phyloP scores from a whole-genome alignment of 176 grass and related monocot genomes.

The Musa schizocarpa region DNA sequence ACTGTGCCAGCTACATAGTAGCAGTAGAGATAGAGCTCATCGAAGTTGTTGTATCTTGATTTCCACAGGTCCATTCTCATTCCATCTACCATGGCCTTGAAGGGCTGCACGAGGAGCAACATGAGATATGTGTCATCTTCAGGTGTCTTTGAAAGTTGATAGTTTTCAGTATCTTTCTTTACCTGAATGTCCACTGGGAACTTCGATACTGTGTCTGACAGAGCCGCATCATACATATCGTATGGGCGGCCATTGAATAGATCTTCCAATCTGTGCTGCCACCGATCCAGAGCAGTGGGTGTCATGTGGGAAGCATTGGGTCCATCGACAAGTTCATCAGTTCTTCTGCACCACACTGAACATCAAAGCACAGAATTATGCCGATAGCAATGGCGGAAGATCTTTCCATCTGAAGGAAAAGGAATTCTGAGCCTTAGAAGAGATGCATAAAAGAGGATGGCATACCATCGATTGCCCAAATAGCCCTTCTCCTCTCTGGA shows the following conservation, averaged over 20 bases:
- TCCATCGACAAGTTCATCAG: constrained; percentile 90
- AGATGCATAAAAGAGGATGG: too few species aligned
- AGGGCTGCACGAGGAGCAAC: constrained; percentile 39
- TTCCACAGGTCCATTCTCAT: constrained; percentile 92
- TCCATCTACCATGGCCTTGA: constrained; percentile 95
- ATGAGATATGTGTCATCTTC: too few species aligned
- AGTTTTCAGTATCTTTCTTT: background rate
- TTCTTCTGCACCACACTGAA: constrained; percentile 95
- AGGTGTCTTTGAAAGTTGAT: too few species aligned
- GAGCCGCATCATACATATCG: constrained; percentile 78
- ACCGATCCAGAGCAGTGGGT: constrained; percentile 66
- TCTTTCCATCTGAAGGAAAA: too few species aligned
- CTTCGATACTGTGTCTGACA: constrained; percentile 61
- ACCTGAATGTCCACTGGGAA: constrained; percentile 94
- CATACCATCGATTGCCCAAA: too few species aligned
- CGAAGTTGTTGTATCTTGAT: constrained; percentile 76
- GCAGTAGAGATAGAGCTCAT: constrained; percentile 97
- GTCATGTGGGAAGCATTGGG: constrained; percentile 88
- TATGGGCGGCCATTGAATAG: constrained; percentile 69
- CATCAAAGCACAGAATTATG: background rate
- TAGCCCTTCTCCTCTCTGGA: too few species aligned
- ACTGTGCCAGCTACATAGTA: constrained; percentile 94
- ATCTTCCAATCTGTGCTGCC: constrained; percentile 75
- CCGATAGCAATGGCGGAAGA: too few species aligned
- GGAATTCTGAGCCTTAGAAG: too few species aligned